A percentile compares a stretch with the other conserved stretches of the same genome.
Evolutionary conservation across 164 flowering plant genomes (phyloP).

Genomic region (Macadamia tetraphylla): DNA sequence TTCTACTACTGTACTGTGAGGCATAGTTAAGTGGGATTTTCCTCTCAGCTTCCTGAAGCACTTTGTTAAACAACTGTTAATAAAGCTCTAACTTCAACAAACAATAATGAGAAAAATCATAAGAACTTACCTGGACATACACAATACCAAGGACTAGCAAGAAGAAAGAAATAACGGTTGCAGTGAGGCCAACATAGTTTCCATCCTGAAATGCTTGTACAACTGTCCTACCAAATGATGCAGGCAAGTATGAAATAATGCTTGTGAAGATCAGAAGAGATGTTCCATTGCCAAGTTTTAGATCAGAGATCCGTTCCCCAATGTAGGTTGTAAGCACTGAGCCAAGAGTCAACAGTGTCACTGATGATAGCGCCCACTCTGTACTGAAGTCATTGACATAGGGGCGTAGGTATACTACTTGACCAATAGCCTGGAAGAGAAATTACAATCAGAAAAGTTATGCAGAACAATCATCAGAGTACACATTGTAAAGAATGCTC

Average conservation of each 20-base stretch:
- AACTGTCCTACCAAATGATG: constrained; percentile 92
- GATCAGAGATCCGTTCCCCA: constrained; percentile 88
- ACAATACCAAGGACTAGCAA: constrained; percentile 89
- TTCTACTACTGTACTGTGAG: constrained; percentile 65
- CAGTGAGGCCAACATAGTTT: constrained; percentile 73
- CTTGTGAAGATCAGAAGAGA: constrained; percentile 94
- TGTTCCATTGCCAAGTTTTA: constrained; percentile 99
- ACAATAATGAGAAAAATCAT: constrained; percentile 1
- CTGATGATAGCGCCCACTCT: constrained; percentile 82
- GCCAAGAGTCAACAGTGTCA: constrained; percentile 79
- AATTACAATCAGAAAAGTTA: background rate
- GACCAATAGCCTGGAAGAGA: constrained; percentile 83
- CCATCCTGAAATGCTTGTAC: constrained; percentile 87
- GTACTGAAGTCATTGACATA: constrained; percentile 92
- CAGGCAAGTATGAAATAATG: constrained; percentile 95
- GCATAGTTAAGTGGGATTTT: constrained; percentile 99
- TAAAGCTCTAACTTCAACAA: constrained; percentile 10
- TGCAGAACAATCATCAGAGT: background rate
- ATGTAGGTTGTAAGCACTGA: constrained; percentile 88
- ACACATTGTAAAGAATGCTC: no score
- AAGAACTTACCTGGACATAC: constrained; percentile 82
- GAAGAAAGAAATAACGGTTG: constrained; percentile 64
- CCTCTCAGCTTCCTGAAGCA: constrained; percentile 96
- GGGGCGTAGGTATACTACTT: constrained; percentile 88
- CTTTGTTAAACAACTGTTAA: constrained; percentile 21